Evolutionary conservation across 768 basidiomycete species (phyloP).

Genomic region (Pleurotus djamor): DNA sequence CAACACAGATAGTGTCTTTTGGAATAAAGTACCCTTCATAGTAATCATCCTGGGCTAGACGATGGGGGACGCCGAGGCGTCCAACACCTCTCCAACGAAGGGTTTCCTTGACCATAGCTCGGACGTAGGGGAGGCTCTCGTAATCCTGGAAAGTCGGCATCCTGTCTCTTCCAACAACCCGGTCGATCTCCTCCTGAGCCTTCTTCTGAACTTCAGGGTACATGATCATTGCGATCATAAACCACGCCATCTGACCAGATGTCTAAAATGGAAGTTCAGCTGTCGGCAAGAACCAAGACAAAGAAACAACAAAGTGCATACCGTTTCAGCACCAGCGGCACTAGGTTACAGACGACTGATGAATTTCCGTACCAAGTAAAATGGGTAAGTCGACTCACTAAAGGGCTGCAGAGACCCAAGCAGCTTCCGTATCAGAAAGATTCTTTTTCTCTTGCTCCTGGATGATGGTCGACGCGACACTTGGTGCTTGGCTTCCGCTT

Average conservation of each 20-base stretch:
- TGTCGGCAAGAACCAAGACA: constrained; percentile 13
- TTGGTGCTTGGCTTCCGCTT: constrained; percentile 6
- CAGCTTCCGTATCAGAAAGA: constrained; percentile 10
- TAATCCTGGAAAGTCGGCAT: constrained; percentile 19
- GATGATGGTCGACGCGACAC: constrained; percentile 9
- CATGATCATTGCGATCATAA: constrained; percentile 13
- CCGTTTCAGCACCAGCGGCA: constrained; percentile 17
- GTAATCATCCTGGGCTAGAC: constrained; percentile 22
- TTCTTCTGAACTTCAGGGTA: constrained; percentile 19
- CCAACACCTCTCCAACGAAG: constrained; percentile 14
- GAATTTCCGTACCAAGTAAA: background rate
- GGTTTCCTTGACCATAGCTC: constrained; percentile 19
- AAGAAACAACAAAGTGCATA: constrained; percentile 15
- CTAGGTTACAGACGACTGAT: background rate
- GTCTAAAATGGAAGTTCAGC: background rate
- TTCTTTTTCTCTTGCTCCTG: constrained; percentile 8
- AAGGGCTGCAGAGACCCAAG: constrained; percentile 13
- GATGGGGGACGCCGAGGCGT: constrained; percentile 13
- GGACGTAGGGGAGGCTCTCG: constrained; percentile 16
- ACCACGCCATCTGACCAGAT: constrained; percentile 17
- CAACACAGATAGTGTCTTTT: constrained; percentile 21
- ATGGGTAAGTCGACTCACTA: constrained; percentile 7
- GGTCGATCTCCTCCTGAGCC: constrained; percentile 24
- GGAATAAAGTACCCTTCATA: constrained; percentile 30
- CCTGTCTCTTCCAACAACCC: constrained; percentile 13